Conservation (phyloP, 352 stramenopile genomes). For the Globisporangium camurandrum region DNA sequence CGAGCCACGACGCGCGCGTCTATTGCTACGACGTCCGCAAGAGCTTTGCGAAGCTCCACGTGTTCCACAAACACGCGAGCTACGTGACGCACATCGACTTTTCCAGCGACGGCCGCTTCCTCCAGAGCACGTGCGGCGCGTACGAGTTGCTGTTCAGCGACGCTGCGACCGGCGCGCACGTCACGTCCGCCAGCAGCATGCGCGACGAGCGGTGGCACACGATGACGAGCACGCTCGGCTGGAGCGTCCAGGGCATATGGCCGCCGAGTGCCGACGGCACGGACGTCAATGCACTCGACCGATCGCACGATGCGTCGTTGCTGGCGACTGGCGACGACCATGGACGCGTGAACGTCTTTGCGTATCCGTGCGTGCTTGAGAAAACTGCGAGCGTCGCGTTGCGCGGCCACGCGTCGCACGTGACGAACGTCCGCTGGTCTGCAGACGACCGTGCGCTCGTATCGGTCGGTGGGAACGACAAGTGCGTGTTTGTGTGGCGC, state of each 20-base stretch:
- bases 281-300: constrained; percentile 72
- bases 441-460: constrained; percentile 49
- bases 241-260: constrained; percentile 90
- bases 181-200: constrained; percentile 73
- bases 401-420: constrained; percentile 67
- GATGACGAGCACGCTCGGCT: constrained; percentile 81
- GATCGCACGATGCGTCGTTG: constrained; percentile 50
- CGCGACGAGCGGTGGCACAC: constrained; percentile 89
- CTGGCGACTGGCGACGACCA: constrained; percentile 79
- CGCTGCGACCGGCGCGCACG: constrained; percentile 42
- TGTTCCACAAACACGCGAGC: constrained; percentile 78
- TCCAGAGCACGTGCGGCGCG: constrained; percentile 71
- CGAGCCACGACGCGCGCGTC: constrained; percentile 65
- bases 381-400: constrained; percentile 58
- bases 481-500: constrained; percentile 68
- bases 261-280: constrained; percentile 64
- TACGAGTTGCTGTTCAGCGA: constrained; percentile 91
- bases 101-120: constrained; percentile 47
- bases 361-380: constrained; percentile 64
- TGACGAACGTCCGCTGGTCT: constrained; percentile 74
- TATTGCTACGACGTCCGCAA: constrained; percentile 76
- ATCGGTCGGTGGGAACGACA: constrained; percentile 74
- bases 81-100: constrained; percentile 80
- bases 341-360: constrained; percentile 85
- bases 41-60: constrained; percentile 44